Percentiles rank a stretch among this genome's conserved stretches.
Evolutionary conservation across 2,329 filamentous ascomycete species (phyloP).

Genomic region (Biscogniauxia mediterranea): DNA sequence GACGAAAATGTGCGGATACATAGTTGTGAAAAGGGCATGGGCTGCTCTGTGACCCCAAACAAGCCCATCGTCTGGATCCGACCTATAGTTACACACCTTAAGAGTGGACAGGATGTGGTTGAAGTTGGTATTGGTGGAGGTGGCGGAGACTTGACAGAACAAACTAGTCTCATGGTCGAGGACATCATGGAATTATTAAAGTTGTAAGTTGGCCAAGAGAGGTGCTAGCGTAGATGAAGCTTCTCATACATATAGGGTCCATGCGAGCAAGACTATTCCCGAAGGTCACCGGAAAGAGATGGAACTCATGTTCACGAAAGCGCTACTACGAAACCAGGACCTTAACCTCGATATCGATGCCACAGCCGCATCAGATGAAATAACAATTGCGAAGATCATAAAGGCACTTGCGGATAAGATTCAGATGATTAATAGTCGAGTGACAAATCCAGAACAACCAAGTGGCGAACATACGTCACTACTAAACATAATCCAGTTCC

Average conservation of each 20-base stretch:
- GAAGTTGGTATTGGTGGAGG: conserved; percentile 81
- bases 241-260: conserved; percentile 10
- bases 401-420: conserved; percentile 18
- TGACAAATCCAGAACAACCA: conserved; percentile 7
- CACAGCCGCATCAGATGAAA: conserved; percentile 26
- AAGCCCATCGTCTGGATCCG: conserved; percentile 68
- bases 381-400: conserved; percentile 9
- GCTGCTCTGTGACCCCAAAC: conserved; percentile 50
- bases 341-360: conserved; percentile 35
- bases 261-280: neutral
- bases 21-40: conserved; percentile 76
- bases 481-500: conserved; percentile 58
- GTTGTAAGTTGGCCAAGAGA: conserved; percentile 30
- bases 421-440: conserved; percentile 11
- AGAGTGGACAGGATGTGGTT: conserved; percentile 59
- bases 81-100: conserved; percentile 68
- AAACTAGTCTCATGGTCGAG: conserved; percentile 56
- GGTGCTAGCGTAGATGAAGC: neutral
- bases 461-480: conserved; percentile 21
- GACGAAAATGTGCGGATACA: conserved; percentile 67
- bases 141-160: conserved; percentile 68
- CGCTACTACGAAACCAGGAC: conserved; percentile 31
- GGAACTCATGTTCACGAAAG: conserved; percentile 18
- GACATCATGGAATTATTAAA: conserved; percentile 50
- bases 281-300: conserved; percentile 11